Conservation (phyloP, 805 yeast genomes). For the Kurtzmaniella cleridarum region DNA sequence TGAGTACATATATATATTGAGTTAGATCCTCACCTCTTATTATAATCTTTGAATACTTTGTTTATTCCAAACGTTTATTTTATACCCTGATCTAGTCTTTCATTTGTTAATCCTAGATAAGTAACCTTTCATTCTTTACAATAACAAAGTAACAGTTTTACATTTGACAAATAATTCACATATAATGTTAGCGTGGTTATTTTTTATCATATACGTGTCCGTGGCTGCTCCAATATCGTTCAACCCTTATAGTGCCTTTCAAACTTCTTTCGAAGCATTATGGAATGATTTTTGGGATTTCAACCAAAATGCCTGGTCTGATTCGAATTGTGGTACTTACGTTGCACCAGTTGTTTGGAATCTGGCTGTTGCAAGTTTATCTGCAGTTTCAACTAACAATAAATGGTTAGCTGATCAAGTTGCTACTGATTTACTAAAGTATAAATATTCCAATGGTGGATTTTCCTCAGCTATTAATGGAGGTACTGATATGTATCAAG, state of each 20-base stretch:
- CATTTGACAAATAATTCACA: no score
- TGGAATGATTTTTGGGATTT: constrained; percentile 16
- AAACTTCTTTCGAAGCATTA: constrained; percentile 7
- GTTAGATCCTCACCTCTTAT: no score
- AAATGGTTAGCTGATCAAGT: constrained; percentile 6
- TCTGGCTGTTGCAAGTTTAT: constrained; percentile 21
- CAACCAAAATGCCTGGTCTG: constrained; percentile 8
- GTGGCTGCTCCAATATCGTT: not conserved
- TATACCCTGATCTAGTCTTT: no score
- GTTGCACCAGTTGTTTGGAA: constrained; percentile 21
- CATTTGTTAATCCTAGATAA: no score
- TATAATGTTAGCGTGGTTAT: no score
- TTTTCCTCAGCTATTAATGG: constrained; percentile 18
- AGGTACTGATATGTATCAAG: constrained; percentile 21
- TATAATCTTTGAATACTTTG: no score
- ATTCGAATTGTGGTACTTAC: constrained; percentile 13
- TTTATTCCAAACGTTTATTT: no score
- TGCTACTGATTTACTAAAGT: constrained; percentile 10
- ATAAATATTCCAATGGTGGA: constrained; percentile 16
- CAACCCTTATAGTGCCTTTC: constrained; percentile 6
- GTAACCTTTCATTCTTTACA: no score
- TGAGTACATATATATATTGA: no score
- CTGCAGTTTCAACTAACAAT: constrained; percentile 5
- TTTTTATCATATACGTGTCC: no score
- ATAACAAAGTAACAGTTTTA: no score